These are phyloP conservation scores for Chlorella ohadii DNA, from an alignment of 139 green algal species.

Conservation along the genomic window DNA sequence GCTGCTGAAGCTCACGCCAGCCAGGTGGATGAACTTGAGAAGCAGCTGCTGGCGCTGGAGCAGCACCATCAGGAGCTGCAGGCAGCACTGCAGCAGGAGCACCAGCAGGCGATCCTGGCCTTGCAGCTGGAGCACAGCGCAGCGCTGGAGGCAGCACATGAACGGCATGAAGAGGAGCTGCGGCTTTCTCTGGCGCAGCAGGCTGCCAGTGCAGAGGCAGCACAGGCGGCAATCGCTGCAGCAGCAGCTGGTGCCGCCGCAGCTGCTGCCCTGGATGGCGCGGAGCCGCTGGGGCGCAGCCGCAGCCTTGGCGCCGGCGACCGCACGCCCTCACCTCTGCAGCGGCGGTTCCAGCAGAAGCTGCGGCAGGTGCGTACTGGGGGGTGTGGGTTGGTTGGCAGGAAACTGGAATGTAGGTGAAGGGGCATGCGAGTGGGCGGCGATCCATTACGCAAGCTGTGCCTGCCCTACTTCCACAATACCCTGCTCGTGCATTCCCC, in stretches of 20 bases:
- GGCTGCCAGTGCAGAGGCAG: background rate
- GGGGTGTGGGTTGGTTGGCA: too few species aligned
- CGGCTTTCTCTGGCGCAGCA: constrained; percentile 3
- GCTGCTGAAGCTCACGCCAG: background rate
- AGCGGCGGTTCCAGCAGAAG: constrained; percentile 11
- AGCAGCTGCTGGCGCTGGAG: constrained; percentile 10
- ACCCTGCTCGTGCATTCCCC: too few species aligned
- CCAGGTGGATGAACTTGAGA: background rate
- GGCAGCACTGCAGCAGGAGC: background rate
- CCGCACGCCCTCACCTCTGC: background rate
- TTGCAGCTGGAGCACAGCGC: background rate
- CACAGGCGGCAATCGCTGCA: background rate
- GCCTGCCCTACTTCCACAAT: too few species aligned
- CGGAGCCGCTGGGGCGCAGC: too few species aligned
- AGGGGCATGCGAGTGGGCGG: too few species aligned
- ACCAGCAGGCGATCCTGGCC: background rate
- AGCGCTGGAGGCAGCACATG: background rate
- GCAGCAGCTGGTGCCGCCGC: background rate
- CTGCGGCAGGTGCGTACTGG: constrained; percentile 8
- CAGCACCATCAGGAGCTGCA: constrained; percentile 13
- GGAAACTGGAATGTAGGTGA: too few species aligned
- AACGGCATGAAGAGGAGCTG: constrained; percentile 14
- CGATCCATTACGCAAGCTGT: too few species aligned
- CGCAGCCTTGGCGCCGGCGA: too few species aligned
- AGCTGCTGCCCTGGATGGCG: too few species aligned